These are phyloP conservation scores for Aphanomyces astaci DNA, from an alignment of 352 stramenopile genomes.

Conservation along the genomic window DNA sequence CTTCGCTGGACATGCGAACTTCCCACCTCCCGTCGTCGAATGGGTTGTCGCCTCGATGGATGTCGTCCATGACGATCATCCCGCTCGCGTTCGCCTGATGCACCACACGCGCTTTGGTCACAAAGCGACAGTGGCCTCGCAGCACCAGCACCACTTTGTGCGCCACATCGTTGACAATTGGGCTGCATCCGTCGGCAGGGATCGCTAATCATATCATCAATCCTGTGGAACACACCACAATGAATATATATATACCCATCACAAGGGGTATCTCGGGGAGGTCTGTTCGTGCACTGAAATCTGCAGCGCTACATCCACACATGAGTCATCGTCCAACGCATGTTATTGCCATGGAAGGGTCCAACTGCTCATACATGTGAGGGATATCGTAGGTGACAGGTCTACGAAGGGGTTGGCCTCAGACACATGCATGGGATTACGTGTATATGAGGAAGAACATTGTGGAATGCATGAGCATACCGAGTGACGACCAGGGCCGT, in stretches of 20 bases:
- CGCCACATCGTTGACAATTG: neutral
- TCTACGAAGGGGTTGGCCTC: no score
- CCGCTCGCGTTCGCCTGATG: slow-evolving; percentile 11
- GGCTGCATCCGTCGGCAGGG: neutral
- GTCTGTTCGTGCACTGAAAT: neutral
- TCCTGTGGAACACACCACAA: neutral
- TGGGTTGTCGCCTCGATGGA: neutral
- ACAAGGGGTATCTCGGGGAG: neutral
- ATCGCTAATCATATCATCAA: neutral
- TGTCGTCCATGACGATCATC: slow-evolving; percentile 19
- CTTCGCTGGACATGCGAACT: slow-evolving; percentile 15
- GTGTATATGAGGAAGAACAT: neutral
- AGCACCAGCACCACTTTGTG: neutral
- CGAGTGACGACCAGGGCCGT: slow-evolving; percentile 3
- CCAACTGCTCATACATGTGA: neutral
- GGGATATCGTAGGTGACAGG: neutral
- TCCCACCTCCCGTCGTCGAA: slow-evolving; percentile 10
- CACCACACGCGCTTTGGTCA: neutral
- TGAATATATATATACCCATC: neutral
- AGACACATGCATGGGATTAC: no score
- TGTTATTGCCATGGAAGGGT: neutral
- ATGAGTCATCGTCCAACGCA: neutral
- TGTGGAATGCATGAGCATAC: neutral
- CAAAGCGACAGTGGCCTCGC: slow-evolving; percentile 17
- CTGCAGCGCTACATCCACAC: neutral